Evolutionary conservation across 805 yeast genomes (phyloP).

Genomic region (Candida fluviatilis): DNA sequence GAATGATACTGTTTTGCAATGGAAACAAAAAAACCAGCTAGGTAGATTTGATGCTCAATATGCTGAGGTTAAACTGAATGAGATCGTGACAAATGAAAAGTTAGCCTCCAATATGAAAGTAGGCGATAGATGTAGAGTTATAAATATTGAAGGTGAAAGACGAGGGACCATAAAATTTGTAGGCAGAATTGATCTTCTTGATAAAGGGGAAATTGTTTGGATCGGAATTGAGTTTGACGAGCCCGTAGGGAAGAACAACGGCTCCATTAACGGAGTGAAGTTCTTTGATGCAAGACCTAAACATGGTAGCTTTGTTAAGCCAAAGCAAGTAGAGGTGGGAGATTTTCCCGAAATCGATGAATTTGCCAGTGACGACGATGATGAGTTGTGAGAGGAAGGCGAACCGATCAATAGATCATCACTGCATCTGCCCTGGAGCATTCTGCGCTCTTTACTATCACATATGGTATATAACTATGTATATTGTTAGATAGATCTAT

Average conservation of each 20-base stretch:
- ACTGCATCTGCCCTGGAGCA: too few species aligned
- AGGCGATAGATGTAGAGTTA: conserved; percentile 52
- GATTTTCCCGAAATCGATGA: conserved; percentile 52
- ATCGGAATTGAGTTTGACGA: conserved; percentile 83
- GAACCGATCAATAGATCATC: too few species aligned
- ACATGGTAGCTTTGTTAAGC: conserved; percentile 79
- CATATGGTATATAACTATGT: too few species aligned
- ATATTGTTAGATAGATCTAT: too few species aligned
- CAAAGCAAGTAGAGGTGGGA: conserved; percentile 64
- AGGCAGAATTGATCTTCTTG: conserved; percentile 64
- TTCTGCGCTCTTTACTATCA: too few species aligned
- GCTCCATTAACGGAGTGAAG: conserved; percentile 55
- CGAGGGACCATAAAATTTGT: conserved; percentile 68
- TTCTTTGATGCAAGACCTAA: conserved; percentile 55
- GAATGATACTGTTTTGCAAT: conserved; percentile 60
- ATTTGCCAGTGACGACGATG: conserved; percentile 45
- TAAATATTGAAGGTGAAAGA: conserved; percentile 47
- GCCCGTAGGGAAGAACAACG: conserved; percentile 85
- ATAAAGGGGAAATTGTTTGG: conserved; percentile 53
- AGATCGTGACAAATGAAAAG: conserved; percentile 26
- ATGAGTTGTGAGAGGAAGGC: too few species aligned
- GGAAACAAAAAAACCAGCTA: conserved; percentile 67
- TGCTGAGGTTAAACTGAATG: conserved; percentile 22
- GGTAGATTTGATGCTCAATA: conserved; percentile 69
- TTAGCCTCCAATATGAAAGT: conserved; percentile 28